Conservation (phyloP, 805 yeast species). For the Starmerella gropengiesseri region DNA sequence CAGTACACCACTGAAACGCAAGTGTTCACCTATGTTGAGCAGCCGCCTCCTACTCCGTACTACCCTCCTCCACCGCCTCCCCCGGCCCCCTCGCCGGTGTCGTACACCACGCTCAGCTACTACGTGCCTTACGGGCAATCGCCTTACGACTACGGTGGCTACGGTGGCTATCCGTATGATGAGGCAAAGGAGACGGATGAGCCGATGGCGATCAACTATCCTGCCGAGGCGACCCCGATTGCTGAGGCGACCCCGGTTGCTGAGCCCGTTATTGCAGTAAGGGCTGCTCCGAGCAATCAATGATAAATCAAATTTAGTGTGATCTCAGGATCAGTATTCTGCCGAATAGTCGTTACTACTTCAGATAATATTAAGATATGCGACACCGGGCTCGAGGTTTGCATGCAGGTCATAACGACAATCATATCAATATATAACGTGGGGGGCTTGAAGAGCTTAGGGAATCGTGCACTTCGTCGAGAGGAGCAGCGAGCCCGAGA, state of each 20-base stretch:
- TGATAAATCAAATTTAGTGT: no score
- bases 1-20: background rate
- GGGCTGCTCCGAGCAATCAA: no score
- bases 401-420: background rate
- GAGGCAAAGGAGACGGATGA: background rate
- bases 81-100: background rate
- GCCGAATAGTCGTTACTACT: no score
- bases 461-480: constrained; percentile 5
- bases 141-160: constrained; percentile 1
- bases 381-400: background rate
- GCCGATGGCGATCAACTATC: background rate
- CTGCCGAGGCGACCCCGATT: no score
- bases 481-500: constrained; percentile 15
- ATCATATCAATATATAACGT: background rate
- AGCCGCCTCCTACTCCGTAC: constrained; percentile 3
- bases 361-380: no score
- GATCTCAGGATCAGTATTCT: no score
- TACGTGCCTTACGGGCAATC: constrained; percentile 12
- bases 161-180: background rate
- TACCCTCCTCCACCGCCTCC: background rate
- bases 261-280: no score
- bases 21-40: background rate
- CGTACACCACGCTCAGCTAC: constrained; percentile 16
- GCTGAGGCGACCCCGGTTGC: no score
- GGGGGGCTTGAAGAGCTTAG: background rate